Base-by-base conservation (phyloP, 1,284 basidiomycete species). In the Trametes hirsuta region DNA sequence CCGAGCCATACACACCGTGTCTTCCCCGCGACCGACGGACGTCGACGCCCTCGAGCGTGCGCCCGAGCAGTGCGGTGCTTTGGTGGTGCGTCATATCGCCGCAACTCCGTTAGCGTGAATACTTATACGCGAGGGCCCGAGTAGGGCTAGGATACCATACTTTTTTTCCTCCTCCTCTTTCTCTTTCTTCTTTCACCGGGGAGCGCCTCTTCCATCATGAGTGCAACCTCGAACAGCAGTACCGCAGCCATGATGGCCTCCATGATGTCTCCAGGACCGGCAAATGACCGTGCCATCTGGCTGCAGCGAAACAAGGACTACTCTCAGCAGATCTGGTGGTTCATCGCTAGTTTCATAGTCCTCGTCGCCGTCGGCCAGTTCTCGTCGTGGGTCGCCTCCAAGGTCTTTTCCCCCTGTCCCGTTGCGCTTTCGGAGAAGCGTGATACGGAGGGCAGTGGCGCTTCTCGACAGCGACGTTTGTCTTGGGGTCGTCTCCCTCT, bases 271-370 rank as follows among this genome's bases (percentile, higher is more conserved):
- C 30, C 30, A 4, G 30, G 30, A 8, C 30, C 46, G 14, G 46
- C 30, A 1, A 11, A 4, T 6, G 46, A 47, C n/a, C 14, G 6
- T 11, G 30, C 58, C 14, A 42, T 66, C 18, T 64, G 66, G 44
- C 62, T 58, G 22, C 35, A 25, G 10, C 56, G 67, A 15, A 58
- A 57, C 50, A 51, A 52, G 21, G 54, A 40, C 6, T 81, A 79
- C 58, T 76, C 82, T n/a, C 72, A 77, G 39, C 67, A 76, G 63
- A 69, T 77, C 3, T 81, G 82, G 77, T 78, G 77, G 59, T 71
- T 77, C 53, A 48, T 84, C 4, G 72, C 75, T 4, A 59, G 67
- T 58, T 77, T 83, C 69, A 72, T 85, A 6, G 69, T 67, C 46
- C 51, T 78, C 10, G 64, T 83, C 49, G 73, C 77, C 1, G n/a